These are phyloP conservation scores for Pseudomonodictys pantanalensis DNA, from an alignment of 495 filamentous ascomycete genomes.

Conservation along the genomic window DNA sequence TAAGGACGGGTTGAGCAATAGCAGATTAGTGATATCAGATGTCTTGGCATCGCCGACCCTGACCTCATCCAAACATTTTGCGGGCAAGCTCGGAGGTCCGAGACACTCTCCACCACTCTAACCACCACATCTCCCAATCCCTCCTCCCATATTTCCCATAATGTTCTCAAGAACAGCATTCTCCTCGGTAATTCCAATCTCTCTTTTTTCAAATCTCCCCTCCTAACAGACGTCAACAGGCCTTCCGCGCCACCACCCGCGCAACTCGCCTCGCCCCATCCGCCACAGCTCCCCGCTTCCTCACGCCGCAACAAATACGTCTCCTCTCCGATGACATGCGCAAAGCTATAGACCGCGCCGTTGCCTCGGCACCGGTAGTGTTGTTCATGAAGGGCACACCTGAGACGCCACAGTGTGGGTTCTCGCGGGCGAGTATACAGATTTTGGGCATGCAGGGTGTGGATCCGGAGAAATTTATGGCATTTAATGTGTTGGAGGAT, in stretches of 20 bases:
- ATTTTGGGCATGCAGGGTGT: conserved; percentile 93
- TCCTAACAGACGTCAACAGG: conserved; percentile 16
- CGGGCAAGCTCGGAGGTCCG: too few species aligned
- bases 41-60: conserved; percentile 1
- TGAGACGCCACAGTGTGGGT: conserved; percentile 95
- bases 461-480: conserved; percentile 92
- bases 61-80: conserved; percentile 6
- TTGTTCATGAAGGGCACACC: conserved; percentile 99
- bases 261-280: conserved; percentile 21
- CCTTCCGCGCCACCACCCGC: conserved; percentile 25
- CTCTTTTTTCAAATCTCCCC: not conserved
- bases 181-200: conserved; percentile 13
- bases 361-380: conserved; percentile 81
- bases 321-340: conserved; percentile 73
- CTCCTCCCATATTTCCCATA: not conserved
- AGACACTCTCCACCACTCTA: not conserved
- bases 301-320: conserved; percentile 48
- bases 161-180: conserved; percentile 31
- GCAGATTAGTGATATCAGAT: not conserved
- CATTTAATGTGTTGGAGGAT: conserved; percentile 95
- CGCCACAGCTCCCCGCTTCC: conserved; percentile 31
- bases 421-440: conserved; percentile 92
- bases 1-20: too few species aligned
- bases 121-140: not conserved
- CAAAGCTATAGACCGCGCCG: conserved; percentile 81